Evolutionary conservation across 2,329 filamentous ascomycete species (phyloP), one percentile per base, ranked within the genome.

Genomic region (Colletotrichum sp.): DNA sequence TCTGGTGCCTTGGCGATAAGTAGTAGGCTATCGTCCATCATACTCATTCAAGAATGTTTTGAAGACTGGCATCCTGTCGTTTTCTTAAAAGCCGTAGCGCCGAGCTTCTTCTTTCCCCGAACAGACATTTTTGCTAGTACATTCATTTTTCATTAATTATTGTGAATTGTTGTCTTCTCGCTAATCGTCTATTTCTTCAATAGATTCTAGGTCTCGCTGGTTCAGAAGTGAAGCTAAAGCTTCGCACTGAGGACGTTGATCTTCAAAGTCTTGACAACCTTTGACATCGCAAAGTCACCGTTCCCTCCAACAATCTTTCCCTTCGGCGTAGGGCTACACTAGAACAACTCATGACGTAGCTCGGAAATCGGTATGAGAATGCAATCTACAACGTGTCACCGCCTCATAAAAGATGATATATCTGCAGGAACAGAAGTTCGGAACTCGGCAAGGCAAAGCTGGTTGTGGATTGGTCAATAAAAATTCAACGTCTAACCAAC

Each of bases 271-370:
- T 52, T 13, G 43, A 21, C 10, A 13, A 21, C 2, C n/a, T 21
- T 52, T 21, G 0, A 7, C 3, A 3, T 52, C 6, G n/a, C 10
- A 21, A 52, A 12, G 9, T 10, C 9, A 5, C 9, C 18, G 38
- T 18, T n/a, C 2, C 5, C 2, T 1, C 5, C 16, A 10, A n/a
- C n/a, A 21, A 13, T 2, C 10, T 21, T 52, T 2, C 1, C 10
- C 0, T 21, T 52, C 10, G 2, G 1, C 4, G 10, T 13, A 18
- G n/a, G n/a, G n/a, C 16, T 10, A 21, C 8, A 21, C 43, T 12
- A 48, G 6, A 48, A 1, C 4, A 48, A 21, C 43, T 6, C 12
- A 13, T 52, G 43, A 52, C n/a, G n/a, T 21, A 21, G 18, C n/a
- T 21, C 6, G 10, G 10, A 8, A 13, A 52, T 52, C 43, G 43